Evolutionary conservation across 106 monocot species (phyloP).

Genomic region (Xerophyta viscosa): DNA sequence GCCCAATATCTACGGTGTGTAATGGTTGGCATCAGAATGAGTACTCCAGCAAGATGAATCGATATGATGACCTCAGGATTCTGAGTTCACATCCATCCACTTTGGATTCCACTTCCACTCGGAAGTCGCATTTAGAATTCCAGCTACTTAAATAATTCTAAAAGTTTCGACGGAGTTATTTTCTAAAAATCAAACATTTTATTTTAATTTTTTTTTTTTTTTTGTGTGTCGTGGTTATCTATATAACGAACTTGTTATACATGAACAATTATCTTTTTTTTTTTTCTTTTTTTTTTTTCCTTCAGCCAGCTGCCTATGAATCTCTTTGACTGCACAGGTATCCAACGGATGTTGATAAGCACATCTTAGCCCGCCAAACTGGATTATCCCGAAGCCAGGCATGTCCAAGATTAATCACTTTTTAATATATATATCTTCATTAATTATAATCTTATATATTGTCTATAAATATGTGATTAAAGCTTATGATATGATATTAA

Average conservation of each 20-base stretch:
- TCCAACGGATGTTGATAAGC: conserved; percentile 83
- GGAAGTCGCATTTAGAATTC: no score
- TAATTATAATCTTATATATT: neutral
- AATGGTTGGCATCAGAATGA: neutral
- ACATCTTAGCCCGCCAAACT: conserved; percentile 72
- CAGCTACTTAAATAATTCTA: no score
- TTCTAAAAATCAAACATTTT: no score
- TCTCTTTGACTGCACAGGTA: conserved; percentile 30
- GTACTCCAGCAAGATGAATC: no score
- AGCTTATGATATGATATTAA: neutral
- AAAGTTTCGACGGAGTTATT: no score
- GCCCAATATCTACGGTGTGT: neutral
- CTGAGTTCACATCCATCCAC: no score
- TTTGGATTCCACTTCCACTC: no score
- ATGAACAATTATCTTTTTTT: neutral
- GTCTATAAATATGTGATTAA: neutral
- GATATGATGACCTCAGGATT: no score
- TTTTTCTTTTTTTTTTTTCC: no score
- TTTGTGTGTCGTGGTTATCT: neutral
- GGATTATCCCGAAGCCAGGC: conserved; percentile 92
- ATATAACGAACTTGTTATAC: neutral
- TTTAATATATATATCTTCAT: neutral
- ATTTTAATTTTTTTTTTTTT: no score
- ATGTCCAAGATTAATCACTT: neutral
- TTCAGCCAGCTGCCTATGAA: no score